A percentile compares a stretch with the other conserved stretches of the same genome.
phyloP scores from a whole-genome alignment of 106 monocot genomes.

The Platanthera zijinensis region DNA sequence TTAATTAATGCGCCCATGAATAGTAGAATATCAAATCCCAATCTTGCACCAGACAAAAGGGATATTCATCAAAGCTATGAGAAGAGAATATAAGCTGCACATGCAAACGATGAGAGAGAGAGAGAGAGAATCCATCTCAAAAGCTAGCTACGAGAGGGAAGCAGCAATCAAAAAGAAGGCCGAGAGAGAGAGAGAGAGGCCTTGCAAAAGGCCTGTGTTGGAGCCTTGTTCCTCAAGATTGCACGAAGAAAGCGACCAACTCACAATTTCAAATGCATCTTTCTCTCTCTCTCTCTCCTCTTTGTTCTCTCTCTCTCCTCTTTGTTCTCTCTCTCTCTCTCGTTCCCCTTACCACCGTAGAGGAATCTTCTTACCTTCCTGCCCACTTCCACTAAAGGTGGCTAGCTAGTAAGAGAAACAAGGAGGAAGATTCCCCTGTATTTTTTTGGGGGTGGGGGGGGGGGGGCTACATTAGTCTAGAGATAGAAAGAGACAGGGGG shows the following conservation, averaged over 20 bases:
- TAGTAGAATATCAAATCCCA: neutral
- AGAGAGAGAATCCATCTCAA: constrained; percentile 12
- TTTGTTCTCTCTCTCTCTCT: neutral
- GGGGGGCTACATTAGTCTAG: too few relatives aligned
- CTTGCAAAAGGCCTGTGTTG: constrained; percentile 58
- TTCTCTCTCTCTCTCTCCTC: constrained; percentile 10
- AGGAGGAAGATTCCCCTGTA: constrained; percentile 48
- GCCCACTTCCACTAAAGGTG: constrained; percentile 68
- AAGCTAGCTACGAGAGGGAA: constrained; percentile 1
- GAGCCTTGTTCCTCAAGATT: constrained; percentile 61
- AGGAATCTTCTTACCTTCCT: constrained; percentile 94
- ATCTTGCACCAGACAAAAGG: constrained; percentile 64
- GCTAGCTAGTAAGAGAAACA: constrained; percentile 20
- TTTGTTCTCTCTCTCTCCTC: constrained; percentile 16
- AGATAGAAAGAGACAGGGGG: neutral
- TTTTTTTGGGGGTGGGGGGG: too few relatives aligned
- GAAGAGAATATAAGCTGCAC: constrained; percentile 29
- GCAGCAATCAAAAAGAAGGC: neutral
- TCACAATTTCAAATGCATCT: constrained; percentile 44
- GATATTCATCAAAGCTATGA: constrained; percentile 59
- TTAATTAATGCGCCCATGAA: too few relatives aligned
- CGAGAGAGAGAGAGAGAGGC: constrained; percentile 24
- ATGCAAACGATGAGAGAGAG: constrained; percentile 8
- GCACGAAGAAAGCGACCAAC: constrained; percentile 56
- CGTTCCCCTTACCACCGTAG: neutral